Evolutionary conservation across 306 rosid genomes (phyloP), one percentile per base, ranked within the genome.

Genomic region (Glycyrrhiza uralensis): DNA sequence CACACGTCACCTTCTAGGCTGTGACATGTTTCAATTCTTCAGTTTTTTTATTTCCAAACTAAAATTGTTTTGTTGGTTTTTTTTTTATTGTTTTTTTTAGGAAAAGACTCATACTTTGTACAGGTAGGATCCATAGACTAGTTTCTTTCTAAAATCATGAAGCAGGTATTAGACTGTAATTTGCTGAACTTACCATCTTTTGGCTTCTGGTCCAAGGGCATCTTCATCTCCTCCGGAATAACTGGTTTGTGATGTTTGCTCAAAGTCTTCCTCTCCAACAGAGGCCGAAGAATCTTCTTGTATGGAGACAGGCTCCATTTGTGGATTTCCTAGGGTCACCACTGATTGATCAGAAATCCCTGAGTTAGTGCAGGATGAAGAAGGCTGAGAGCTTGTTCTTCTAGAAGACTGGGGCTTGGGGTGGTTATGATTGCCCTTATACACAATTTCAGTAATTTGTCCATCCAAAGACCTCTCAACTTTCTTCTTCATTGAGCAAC

Each of bases 401-500:
- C 86, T 84, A 0, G 83, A 83, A 24, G 89, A 82, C 79, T 81
- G 96, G 42, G 97, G 99, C 84, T 94, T 94, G 12, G 87, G 86
- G 35, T 94, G 99, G 76, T 88, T 87, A 81, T 94, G 99, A 29
- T 52, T 88, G 46, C 99, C 99, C 76, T 86, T 94, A 30, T 91
- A 94, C 4, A 94, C 99, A 63, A 94, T 91, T 69, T 94, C 97
- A 55, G 97, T 94, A 12, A 94, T 85, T 44, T 91, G 90, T 36
- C 99, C 99, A 28, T 94, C 97, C 74, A 85, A 71, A 38, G 90
- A 85, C 46, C 82, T 91, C 79, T 91, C 97, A 4, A 94, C 99
- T 80, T 94, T 94, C 82, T 94, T 94, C 84, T 86, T 94, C 76
- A 88, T 86, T 0, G 89, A 82, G 69, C 99, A 94, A 74, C 3